These are phyloP conservation scores for Rhizopogon vulgaris DNA, from an alignment of 768 basidiomycete genomes.

Conservation along the genomic window DNA sequence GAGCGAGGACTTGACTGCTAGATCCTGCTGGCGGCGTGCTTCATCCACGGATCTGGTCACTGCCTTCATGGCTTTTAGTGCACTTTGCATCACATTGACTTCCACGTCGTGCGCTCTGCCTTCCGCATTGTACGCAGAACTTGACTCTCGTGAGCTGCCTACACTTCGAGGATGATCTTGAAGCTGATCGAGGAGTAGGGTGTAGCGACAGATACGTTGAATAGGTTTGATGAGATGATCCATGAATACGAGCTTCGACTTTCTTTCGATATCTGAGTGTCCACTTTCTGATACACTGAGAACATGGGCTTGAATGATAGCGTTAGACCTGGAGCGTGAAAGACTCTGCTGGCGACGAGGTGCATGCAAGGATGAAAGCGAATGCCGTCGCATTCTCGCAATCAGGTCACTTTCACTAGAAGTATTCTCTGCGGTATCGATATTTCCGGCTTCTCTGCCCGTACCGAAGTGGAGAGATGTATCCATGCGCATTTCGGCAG, in stretches of 20 bases:
- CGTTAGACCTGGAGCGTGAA: constrained; percentile 25
- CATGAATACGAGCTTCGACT: constrained; percentile 51
- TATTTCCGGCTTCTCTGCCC: constrained; percentile 9
- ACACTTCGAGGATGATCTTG: constrained; percentile 11
- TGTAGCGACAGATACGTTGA: constrained; percentile 93
- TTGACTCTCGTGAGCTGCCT: neutral
- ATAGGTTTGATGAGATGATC: constrained; percentile 98
- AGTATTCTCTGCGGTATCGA: constrained; percentile 2
- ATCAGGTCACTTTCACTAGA: constrained; percentile 13
- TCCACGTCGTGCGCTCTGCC: neutral
- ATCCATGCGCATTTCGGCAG: constrained; percentile 31
- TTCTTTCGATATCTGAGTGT: constrained; percentile 20
- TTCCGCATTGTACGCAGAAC: neutral
- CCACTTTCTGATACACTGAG: constrained; percentile 25
- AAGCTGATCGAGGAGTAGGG: constrained; percentile 79
- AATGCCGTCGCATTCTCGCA: constrained; percentile 36
- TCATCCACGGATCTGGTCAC: constrained; percentile 79
- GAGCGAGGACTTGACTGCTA: constrained; percentile 57
- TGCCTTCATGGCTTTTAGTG: constrained; percentile 65
- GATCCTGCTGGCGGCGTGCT: constrained; percentile 63
- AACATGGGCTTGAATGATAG: constrained; percentile 26
- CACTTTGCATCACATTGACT: constrained; percentile 28
- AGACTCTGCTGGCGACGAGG: constrained; percentile 31
- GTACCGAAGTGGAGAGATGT: constrained; percentile 5
- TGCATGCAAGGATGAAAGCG: constrained; percentile 47